Evolutionary conservation across 2,329 filamentous ascomycete species (phyloP).

Genomic region (Neonectria hederae): DNA sequence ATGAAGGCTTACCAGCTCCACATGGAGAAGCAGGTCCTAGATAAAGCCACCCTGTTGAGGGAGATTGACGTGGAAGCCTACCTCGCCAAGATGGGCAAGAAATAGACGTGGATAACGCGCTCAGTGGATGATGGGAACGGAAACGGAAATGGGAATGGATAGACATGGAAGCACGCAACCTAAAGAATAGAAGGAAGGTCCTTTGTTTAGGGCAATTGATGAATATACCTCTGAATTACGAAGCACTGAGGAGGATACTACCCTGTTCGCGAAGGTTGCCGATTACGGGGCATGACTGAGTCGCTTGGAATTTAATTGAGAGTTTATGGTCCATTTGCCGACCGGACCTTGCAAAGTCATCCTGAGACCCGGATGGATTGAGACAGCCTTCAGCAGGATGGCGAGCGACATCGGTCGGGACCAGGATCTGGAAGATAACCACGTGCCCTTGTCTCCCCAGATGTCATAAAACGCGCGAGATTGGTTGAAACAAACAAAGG

Average conservation of each 20-base stretch:
- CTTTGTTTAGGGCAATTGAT: background rate
- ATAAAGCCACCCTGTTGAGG: conserved; percentile 8
- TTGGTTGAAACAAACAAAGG: background rate
- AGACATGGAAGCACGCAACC: background rate
- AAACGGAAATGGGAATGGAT: conserved; percentile 6
- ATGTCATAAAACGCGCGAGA: background rate
- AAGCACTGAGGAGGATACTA: no score
- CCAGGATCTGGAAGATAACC: background rate
- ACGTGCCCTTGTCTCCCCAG: background rate
- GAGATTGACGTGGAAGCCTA: conserved; percentile 14
- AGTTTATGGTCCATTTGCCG: no score
- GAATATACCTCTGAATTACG: background rate
- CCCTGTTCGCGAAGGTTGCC: no score
- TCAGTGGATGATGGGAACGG: background rate
- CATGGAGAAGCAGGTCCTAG: conserved; percentile 15
- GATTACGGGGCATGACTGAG: no score
- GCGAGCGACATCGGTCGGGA: background rate
- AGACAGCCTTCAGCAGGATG: background rate
- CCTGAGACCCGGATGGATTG: background rate
- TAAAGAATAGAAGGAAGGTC: conserved; percentile 8
- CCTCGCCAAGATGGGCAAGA: conserved; percentile 17
- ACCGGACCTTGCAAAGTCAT: background rate
- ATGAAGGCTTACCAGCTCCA: conserved; percentile 48
- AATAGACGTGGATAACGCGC: background rate
- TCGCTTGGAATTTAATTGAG: background rate